These are phyloP conservation scores for Paramecium bursaria DNA, from an alignment of 73 alveolate genomes.

Conservation along the genomic window DNA sequence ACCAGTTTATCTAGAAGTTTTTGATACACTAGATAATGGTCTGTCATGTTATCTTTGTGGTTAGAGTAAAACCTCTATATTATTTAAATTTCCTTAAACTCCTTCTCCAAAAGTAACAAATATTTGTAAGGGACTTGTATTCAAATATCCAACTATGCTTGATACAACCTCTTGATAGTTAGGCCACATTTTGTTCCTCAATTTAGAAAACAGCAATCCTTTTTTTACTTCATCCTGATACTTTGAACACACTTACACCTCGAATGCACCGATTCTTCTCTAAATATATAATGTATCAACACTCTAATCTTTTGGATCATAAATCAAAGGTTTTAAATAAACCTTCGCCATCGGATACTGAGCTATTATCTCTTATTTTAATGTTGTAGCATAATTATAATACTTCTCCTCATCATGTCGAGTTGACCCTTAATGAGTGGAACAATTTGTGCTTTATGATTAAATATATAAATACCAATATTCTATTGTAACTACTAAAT, in stretches of 20 bases:
- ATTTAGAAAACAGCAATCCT: conserved; percentile 66
- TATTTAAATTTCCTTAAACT: conserved; percentile 15
- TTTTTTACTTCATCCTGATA: conserved; percentile 53
- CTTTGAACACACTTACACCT: conserved; percentile 68
- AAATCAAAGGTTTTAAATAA: conserved; percentile 70
- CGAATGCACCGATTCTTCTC: conserved; percentile 71
- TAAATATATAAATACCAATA: conserved; percentile 56
- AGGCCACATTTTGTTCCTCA: conserved; percentile 73
- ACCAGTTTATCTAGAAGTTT: conserved; percentile 42
- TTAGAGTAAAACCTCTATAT: conserved; percentile 52
- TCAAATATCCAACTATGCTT: conserved; percentile 54
- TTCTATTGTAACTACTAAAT: conserved; percentile 65
- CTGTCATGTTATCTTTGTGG: conserved; percentile 41
- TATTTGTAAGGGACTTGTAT: conserved; percentile 43
- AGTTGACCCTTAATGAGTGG: conserved; percentile 66
- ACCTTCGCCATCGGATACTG: conserved; percentile 74
- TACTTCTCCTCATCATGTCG: conserved; percentile 77
- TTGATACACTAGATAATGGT: conserved; percentile 56
- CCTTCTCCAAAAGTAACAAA: conserved; percentile 49
- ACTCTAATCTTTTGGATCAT: conserved; percentile 60
- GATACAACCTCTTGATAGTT: conserved; percentile 48
- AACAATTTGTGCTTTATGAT: conserved; percentile 68
- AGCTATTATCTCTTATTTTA: conserved; percentile 65
- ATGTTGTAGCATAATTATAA: conserved; percentile 60
- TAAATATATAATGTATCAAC: conserved; percentile 40